phyloP scores from a whole-genome alignment of 1,284 basidiomycete genomes.

The Ustilago nuda region DNA sequence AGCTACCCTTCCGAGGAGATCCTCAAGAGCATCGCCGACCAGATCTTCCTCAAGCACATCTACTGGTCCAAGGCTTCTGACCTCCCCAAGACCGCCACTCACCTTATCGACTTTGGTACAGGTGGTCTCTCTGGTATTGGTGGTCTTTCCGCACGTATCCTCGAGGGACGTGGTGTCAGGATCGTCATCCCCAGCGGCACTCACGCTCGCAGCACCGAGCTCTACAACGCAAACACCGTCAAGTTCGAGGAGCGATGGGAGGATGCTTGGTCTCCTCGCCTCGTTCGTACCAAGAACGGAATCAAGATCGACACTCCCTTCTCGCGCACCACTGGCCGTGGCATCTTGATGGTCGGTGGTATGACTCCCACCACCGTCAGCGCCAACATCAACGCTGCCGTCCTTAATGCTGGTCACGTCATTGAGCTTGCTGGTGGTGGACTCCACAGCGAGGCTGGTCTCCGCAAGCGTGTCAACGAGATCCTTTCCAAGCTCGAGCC shows the following conservation, averaged over 20 bases:
- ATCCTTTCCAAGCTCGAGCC: conserved; percentile 57
- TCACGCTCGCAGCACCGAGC: conserved; percentile 59
- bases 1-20: conserved; percentile 45
- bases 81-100: conserved; percentile 84
- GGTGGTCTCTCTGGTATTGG: conserved; percentile 94
- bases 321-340: conserved; percentile 92
- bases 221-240: conserved; percentile 77
- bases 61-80: conserved; percentile 91
- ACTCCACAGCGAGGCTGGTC: conserved; percentile 89
- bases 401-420: conserved; percentile 93
- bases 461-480: conserved; percentile 81
- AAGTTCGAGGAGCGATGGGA: conserved; percentile 89
- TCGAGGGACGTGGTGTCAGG: conserved; percentile 91
- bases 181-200: conserved; percentile 71
- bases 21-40: conserved; percentile 70
- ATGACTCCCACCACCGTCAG: conserved; percentile 74
- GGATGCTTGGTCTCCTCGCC: conserved; percentile 83
- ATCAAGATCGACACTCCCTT: conserved; percentile 85
- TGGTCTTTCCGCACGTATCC: conserved; percentile 85
- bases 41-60: conserved; percentile 91
- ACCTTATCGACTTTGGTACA: conserved; percentile 92
- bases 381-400: conserved; percentile 73
- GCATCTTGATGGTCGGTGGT: conserved; percentile 97
- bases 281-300: conserved; percentile 79
- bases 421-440: conserved; percentile 97